These are phyloP conservation scores for Suillus bovinus DNA, from an alignment of 768 basidiomycete genomes.

Conservation along the genomic window DNA sequence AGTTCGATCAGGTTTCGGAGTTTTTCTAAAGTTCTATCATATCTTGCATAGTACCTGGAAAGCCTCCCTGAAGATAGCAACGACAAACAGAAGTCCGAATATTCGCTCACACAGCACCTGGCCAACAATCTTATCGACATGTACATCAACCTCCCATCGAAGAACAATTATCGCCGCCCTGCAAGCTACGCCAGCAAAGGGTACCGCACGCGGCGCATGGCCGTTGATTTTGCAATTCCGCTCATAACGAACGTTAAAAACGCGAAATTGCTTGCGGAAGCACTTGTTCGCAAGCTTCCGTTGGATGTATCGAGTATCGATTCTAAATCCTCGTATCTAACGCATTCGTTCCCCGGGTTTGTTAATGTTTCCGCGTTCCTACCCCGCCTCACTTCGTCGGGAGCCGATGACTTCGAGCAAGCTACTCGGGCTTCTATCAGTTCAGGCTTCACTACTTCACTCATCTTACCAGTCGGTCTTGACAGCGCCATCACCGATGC, in stretches of 20 bases:
- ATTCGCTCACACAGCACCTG: conserved; percentile 94
- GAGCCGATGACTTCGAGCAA: conserved; percentile 54
- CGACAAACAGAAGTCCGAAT: conserved; percentile 91
- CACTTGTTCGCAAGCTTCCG: conserved; percentile 85
- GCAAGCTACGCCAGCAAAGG: conserved; percentile 97
- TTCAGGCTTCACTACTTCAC: conserved; percentile 85
- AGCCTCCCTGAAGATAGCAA: conserved; percentile 74
- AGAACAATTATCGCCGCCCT: conserved; percentile 95
- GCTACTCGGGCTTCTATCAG: conserved; percentile 82
- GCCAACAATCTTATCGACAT: conserved; percentile 98
- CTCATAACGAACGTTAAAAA: conserved; percentile 99
- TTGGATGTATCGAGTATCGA: conserved; percentile 90
- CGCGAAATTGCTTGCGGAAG: conserved; percentile 94
- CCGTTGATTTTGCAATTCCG: conserved; percentile 97
- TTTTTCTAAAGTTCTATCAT: conserved; percentile 7
- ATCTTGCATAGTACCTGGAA: conserved; percentile 72
- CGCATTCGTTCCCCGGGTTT: conserved; percentile 88
- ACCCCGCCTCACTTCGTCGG: conserved; percentile 57
- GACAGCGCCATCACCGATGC: conserved; percentile 66
- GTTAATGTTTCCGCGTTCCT: conserved; percentile 88
- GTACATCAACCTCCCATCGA: conserved; percentile 99
- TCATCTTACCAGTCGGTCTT: conserved; percentile 74
- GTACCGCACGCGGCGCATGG: conserved; percentile 96
- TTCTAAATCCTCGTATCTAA: conserved; percentile 91
- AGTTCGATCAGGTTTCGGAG: conserved; percentile 12